Conservation (phyloP, 75 land plant genomes). For the Picea sitchensis region DNA sequence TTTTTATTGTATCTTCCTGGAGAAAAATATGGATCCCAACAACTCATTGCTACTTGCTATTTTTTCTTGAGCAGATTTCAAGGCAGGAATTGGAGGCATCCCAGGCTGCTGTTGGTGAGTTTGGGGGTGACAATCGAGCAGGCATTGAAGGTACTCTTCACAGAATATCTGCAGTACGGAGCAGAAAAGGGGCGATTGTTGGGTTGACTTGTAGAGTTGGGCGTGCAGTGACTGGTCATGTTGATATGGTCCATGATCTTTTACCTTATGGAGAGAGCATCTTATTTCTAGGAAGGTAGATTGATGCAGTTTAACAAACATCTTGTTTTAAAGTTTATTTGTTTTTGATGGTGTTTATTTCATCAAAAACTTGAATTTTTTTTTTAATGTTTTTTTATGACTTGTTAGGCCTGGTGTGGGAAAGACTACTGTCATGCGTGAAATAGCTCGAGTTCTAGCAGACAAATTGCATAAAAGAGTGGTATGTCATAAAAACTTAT, state of each 20-base stretch:
- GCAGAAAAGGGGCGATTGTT: constrained; percentile 60
- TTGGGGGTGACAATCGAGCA: constrained; percentile 79
- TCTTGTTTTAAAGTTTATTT: not conserved
- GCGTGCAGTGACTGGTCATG: constrained; percentile 72
- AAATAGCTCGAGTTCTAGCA: constrained; percentile 70
- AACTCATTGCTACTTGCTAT: no score
- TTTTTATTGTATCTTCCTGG: no score
- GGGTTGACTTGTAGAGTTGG: constrained; percentile 82
- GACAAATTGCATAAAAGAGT: constrained; percentile 69
- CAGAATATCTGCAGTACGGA: constrained; percentile 76
- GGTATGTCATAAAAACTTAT: constrained; percentile 23
- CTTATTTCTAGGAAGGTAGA: constrained; percentile 71
- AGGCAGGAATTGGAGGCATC: constrained; percentile 60
- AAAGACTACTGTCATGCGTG: constrained; percentile 81
- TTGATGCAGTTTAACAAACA: not conserved
- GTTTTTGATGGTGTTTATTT: not conserved
- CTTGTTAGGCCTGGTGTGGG: constrained; percentile 68
- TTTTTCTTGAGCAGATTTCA: constrained; percentile 39
- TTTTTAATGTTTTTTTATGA: constrained; percentile 1
- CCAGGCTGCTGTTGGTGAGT: constrained; percentile 63
- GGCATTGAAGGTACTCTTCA: constrained; percentile 83
- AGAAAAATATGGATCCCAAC: no score
- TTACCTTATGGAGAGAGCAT: constrained; percentile 62
- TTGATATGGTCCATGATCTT: constrained; percentile 74
- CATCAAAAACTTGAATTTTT: not conserved